Evolutionary conservation across 2,329 filamentous ascomycete genomes (phyloP).

Genomic region (Ceratocystis cacaofunesta): DNA sequence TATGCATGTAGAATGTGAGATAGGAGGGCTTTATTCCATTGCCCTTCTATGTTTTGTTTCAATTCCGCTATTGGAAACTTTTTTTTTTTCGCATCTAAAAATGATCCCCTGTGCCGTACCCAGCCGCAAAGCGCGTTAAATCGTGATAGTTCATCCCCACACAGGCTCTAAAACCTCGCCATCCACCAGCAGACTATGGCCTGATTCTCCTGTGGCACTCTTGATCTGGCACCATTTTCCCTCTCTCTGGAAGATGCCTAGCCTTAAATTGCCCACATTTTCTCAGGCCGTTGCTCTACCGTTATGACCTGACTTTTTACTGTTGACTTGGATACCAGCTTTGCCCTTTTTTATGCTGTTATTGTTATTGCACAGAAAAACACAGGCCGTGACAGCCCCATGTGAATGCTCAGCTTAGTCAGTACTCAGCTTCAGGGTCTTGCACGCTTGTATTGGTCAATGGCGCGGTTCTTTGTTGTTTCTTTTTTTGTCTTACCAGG

Average conservation of each 20-base stretch:
- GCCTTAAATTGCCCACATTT: not conserved
- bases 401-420: not conserved
- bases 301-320: not conserved
- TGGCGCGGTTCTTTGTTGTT: not conserved
- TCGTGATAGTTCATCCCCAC: not conserved
- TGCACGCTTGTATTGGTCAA: conserved; percentile 5
- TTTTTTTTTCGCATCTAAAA: not conserved
- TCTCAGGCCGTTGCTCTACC: not conserved
- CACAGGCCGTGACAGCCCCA: not conserved
- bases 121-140: not conserved
- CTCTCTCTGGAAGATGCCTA: not conserved
- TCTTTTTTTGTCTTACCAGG: not conserved
- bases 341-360: not conserved
- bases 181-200: not conserved
- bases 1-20: not conserved
- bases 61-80: not conserved
- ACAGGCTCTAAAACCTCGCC: not conserved
- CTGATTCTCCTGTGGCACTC: not conserved
- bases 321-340: not conserved
- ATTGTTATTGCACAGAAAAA: not conserved
- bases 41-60: not conserved
- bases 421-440: not conserved
- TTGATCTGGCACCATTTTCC: not conserved
- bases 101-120: not conserved
- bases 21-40: not conserved